Evolutionary conservation across 2,329 filamentous ascomycete genomes (phyloP).

Genomic region (Colletotrichum siamense): DNA sequence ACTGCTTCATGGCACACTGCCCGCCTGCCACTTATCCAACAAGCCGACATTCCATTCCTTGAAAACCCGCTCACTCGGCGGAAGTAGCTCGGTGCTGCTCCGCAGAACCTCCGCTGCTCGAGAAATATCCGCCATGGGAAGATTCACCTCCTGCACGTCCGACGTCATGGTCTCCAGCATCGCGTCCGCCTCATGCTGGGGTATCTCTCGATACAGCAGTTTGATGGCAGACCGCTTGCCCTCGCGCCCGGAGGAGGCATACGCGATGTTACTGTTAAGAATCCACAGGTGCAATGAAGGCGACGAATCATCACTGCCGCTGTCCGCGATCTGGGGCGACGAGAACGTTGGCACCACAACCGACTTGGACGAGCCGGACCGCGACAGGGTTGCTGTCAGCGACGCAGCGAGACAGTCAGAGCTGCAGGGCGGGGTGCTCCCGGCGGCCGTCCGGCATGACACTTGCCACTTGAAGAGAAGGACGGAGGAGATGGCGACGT

Average conservation of each 20-base stretch:
- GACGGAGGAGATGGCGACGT: constrained; percentile 48
- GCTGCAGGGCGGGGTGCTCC: constrained; percentile 39
- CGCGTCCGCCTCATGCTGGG: constrained; percentile 47
- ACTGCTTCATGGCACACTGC: background rate
- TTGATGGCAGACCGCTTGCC: constrained; percentile 51
- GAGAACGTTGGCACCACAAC: constrained; percentile 48
- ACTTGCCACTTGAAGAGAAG: constrained; percentile 65
- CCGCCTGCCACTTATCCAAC: constrained; percentile 55
- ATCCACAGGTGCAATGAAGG: constrained; percentile 56
- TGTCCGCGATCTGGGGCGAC: background rate
- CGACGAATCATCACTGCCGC: background rate
- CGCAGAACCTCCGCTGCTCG: constrained; percentile 49
- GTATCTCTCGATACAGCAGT: constrained; percentile 54
- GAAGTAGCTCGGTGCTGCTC: constrained; percentile 57
- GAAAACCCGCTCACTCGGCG: constrained; percentile 60
- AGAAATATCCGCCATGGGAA: constrained; percentile 57
- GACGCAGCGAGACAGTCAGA: constrained; percentile 59
- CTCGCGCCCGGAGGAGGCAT: constrained; percentile 45
- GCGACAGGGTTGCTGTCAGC: constrained; percentile 56
- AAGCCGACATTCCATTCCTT: constrained; percentile 73
- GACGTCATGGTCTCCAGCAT: constrained; percentile 57
- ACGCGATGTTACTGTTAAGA: constrained; percentile 60
- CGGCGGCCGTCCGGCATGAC: constrained; percentile 38
- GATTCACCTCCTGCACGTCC: constrained; percentile 63
- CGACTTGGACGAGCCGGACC: constrained; percentile 64